Percentiles rank a stretch among this genome's conserved stretches.
Conservation (phyloP, 495 filamentous ascomycete genomes). For the Cryomyces antarcticus region DNA sequence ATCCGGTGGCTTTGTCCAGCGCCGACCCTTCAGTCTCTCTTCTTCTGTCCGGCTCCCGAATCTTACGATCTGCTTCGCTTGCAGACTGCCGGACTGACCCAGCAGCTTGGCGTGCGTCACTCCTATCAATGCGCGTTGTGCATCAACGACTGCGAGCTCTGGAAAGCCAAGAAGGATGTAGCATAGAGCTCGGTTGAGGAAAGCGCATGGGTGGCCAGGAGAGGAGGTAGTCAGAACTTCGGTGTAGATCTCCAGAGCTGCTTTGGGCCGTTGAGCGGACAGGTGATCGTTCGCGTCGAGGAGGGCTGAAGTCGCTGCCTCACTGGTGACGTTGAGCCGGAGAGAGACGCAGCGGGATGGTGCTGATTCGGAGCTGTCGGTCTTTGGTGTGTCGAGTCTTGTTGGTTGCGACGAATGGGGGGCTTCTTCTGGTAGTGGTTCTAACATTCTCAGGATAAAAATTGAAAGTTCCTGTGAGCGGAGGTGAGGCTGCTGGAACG, state of each 20-base stretch:
- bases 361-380: too few relatives aligned
- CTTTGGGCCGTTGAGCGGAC: not conserved
- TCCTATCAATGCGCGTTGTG: constrained; percentile 9
- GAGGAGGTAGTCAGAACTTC: constrained; percentile 6
- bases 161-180: constrained; percentile 9
- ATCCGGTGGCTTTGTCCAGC: not conserved
- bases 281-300: not conserved
- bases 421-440: too few relatives aligned
- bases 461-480: too few relatives aligned
- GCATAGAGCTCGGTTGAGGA: constrained; percentile 18
- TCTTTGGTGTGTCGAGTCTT: too few relatives aligned
- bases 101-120: not conserved
- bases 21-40: not conserved
- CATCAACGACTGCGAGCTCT: constrained; percentile 14
- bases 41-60: not conserved
- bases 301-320: not conserved
- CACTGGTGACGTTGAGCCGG: not conserved
- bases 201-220: constrained; percentile 13
- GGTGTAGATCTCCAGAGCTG: constrained; percentile 12
- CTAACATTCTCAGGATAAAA: too few relatives aligned
- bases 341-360: too few relatives aligned
- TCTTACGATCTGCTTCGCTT: not conserved
- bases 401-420: too few relatives aligned
- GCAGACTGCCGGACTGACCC: not conserved
- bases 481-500: too few relatives aligned